Conservation (phyloP, 257 asterid species). For the Perilla frutescens region DNA sequence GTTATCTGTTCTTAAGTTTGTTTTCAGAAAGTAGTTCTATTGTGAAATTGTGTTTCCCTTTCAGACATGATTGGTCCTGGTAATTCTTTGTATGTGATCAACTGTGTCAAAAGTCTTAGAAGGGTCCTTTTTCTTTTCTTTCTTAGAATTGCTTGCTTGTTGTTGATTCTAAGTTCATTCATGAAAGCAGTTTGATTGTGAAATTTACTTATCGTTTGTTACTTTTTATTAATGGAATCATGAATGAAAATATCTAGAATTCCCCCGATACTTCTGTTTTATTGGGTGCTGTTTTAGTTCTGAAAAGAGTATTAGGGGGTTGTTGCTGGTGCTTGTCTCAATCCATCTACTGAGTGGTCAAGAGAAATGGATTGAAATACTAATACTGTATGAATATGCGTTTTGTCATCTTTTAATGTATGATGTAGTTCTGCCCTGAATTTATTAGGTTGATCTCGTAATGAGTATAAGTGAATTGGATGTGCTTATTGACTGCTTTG, state of each 20-base stretch:
- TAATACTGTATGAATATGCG: not conserved
- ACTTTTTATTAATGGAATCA: no score
- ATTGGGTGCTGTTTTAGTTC: not conserved
- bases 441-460: constrained; percentile 14
- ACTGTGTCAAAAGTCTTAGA: not conserved
- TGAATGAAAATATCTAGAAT: not conserved
- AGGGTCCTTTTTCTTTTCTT: not conserved
- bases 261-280: not conserved
- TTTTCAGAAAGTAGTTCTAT: constrained; percentile 4
- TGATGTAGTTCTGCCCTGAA: constrained; percentile 14
- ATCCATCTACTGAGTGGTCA: constrained; percentile 9
- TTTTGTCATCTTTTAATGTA: constrained; percentile 15
- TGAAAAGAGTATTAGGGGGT: constrained; percentile 1
- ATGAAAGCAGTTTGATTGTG: no score
- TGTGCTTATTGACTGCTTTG: constrained; percentile 11
- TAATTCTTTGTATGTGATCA: not conserved
- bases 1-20: not conserved
- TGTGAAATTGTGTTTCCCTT: not conserved
- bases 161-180: not conserved
- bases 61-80: no score
- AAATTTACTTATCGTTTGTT: not conserved
- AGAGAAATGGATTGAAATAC: constrained; percentile 15
- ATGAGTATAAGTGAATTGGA: not conserved
- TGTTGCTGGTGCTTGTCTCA: constrained; percentile 9
- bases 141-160: not conserved